Percentiles rank a stretch among this genome's conserved stretches.
These are phyloP conservation scores for Dillenia turbinata DNA, from an alignment of 164 flowering plant genomes.

Conservation along the genomic window DNA sequence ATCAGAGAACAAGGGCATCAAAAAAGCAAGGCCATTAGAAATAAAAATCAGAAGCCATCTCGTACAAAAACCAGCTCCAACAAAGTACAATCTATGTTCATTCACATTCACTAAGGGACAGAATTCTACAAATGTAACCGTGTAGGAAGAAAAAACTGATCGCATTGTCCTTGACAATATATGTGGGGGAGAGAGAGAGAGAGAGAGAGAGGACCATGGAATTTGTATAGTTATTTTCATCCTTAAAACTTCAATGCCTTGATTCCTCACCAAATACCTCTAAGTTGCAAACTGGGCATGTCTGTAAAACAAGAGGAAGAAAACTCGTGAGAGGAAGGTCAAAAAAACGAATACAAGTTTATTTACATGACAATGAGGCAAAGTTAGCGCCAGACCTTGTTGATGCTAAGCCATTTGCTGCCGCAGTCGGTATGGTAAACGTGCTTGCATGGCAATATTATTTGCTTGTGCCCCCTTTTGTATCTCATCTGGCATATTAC, in stretches of 20 bases:
- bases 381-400: conserved; percentile 40
- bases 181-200: no score
- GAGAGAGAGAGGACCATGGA: no score
- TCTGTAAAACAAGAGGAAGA: conserved; percentile 26
- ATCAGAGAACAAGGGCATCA: no score
- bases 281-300: conserved; percentile 79
- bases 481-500: conserved; percentile 94
- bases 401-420: conserved; percentile 81
- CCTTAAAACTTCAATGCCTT: conserved; percentile 9
- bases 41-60: no score
- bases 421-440: conserved; percentile 68
- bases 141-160: no score
- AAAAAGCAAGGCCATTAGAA: no score
- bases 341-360: background rate
- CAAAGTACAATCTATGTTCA: no score
- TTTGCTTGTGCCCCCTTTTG: conserved; percentile 58
- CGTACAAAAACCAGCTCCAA: no score
- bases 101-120: no score
- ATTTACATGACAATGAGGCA: background rate
- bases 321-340: background rate
- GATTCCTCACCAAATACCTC: conserved; percentile 48
- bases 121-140: no score
- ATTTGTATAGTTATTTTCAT: no score
- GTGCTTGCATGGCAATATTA: conserved; percentile 84
- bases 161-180: no score